phyloP scores from a whole-genome alignment of 2,329 filamentous ascomycete genomes.

The Cytospora schulzeri region DNA sequence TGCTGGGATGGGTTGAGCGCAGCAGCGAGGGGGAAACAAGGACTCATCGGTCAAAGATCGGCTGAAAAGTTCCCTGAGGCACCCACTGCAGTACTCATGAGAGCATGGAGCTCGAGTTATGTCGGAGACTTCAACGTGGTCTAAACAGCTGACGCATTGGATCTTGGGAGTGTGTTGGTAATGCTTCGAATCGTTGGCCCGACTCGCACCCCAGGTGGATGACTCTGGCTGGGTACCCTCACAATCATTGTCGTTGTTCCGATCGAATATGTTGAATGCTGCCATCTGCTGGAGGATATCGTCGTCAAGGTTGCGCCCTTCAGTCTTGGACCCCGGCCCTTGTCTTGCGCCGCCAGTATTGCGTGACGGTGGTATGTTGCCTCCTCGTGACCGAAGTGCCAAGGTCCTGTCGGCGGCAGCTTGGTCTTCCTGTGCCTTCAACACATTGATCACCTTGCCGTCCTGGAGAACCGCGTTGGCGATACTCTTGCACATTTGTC shows the following conservation, averaged over 20 bases:
- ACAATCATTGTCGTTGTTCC: neutral
- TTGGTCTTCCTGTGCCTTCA: neutral
- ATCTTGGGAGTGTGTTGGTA: too few relatives aligned
- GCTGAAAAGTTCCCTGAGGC: neutral
- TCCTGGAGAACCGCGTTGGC: neutral
- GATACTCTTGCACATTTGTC: conserved; percentile 1
- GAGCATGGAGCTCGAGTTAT: neutral
- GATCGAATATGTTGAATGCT: neutral
- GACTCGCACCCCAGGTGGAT: neutral
- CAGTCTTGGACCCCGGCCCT: neutral
- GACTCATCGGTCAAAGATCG: neutral
- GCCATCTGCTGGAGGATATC: neutral
- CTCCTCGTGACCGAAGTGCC: neutral
- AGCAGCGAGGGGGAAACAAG: conserved; percentile 7
- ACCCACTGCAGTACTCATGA: conserved; percentile 3
- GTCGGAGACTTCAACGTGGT: neutral
- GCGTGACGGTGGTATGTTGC: neutral
- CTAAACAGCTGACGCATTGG: neutral
- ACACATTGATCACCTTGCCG: neutral
- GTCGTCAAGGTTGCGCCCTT: neutral
- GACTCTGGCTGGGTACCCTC: neutral
- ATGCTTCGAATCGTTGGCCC: neutral
- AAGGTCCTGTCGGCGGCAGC: neutral
- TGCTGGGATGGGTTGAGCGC: neutral
- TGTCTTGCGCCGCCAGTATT: neutral